These are phyloP conservation scores for Blastomyces parvus DNA, from an alignment of 2,329 filamentous ascomycete species.

Conservation along the genomic window DNA sequence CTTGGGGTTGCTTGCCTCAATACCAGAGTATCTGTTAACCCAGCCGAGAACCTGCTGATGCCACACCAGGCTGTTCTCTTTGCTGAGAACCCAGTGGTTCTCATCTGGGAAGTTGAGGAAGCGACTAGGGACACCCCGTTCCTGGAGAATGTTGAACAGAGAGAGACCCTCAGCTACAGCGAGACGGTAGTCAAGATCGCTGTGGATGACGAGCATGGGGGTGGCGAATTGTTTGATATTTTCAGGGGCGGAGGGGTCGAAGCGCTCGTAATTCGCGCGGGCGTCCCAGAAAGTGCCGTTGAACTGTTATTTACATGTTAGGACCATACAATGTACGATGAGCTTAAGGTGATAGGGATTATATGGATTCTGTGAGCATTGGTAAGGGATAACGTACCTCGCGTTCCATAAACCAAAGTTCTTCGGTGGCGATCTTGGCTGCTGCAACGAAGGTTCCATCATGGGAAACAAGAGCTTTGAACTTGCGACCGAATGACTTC, in stretches of 20 bases:
- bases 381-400: slow-evolving; percentile 23
- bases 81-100: slow-evolving; percentile 67
- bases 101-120: slow-evolving; percentile 71
- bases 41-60: slow-evolving; percentile 72
- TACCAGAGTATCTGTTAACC: slow-evolving; percentile 47
- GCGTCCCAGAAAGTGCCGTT: slow-evolving; percentile 44
- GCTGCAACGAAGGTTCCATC: slow-evolving; percentile 68
- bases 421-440: slow-evolving; percentile 42
- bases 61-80: slow-evolving; percentile 84
- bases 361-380: no score
- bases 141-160: slow-evolving; percentile 73
- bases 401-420: slow-evolving; percentile 45
- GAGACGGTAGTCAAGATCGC: slow-evolving; percentile 75
- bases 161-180: slow-evolving; percentile 69
- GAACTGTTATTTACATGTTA: slow-evolving; percentile 25
- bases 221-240: slow-evolving; percentile 62
- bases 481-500: slow-evolving; percentile 67
- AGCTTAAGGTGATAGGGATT: neutral
- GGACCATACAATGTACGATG: neutral
- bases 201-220: slow-evolving; percentile 77
- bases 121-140: slow-evolving; percentile 61
- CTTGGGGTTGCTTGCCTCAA: slow-evolving; percentile 22
- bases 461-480: slow-evolving; percentile 81
- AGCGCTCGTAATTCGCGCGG: slow-evolving; percentile 55
- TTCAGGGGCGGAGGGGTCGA: slow-evolving; percentile 52